Conservation (phyloP, 2,329 filamentous ascomycete species). For the Alternaria sp. region DNA sequence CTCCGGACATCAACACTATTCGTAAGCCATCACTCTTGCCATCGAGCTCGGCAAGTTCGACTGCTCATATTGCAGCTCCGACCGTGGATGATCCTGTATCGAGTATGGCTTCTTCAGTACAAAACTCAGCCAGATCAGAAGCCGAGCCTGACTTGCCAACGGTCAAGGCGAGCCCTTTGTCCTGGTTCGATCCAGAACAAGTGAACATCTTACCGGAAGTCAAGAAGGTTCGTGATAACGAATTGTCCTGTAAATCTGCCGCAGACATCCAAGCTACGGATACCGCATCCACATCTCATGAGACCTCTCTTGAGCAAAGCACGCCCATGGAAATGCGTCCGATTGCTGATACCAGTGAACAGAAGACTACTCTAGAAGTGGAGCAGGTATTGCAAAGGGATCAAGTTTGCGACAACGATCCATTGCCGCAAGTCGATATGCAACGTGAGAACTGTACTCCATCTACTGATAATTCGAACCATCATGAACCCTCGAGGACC, state of each 20-base stretch:
- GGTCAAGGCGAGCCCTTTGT: neutral
- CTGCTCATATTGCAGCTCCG: neutral
- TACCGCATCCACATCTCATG: neutral
- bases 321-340: neutral
- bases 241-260: neutral
- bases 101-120: neutral
- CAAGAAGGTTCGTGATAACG: slow-evolving; percentile 8
- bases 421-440: neutral
- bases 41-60: neutral
- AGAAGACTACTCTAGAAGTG: neutral
- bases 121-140: neutral
- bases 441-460: neutral
- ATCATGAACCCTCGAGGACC: neutral
- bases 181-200: slow-evolving; percentile 12
- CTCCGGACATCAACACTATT: slow-evolving; percentile 12
- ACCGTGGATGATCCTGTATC: neutral
- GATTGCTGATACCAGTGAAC: neutral
- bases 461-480: neutral
- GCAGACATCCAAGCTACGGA: neutral
- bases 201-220: slow-evolving; percentile 3
- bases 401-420: neutral
- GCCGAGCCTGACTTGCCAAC: neutral
- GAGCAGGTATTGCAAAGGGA: neutral
- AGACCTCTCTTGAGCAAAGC: neutral
- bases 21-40: neutral